Evolutionary conservation across 2,329 filamentous ascomycete genomes (phyloP).

Genomic region (Diaporthe helianthi): DNA sequence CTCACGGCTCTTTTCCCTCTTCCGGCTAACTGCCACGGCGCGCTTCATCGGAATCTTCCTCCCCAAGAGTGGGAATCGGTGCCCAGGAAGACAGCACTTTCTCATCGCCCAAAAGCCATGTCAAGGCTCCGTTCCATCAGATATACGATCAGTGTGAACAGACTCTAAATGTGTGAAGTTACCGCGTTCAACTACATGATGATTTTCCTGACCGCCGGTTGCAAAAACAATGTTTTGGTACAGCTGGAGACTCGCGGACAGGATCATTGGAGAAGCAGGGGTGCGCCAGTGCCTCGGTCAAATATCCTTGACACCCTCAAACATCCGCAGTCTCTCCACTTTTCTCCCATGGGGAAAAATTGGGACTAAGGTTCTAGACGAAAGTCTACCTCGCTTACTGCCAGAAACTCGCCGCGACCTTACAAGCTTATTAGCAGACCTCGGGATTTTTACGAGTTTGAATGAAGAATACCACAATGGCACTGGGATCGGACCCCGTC

Average conservation of each 20-base stretch:
- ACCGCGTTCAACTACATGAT: background rate
- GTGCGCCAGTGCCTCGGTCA: background rate
- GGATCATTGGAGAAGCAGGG: background rate
- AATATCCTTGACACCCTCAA: conserved; percentile 7
- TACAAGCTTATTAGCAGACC: no score
- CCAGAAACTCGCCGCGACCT: background rate
- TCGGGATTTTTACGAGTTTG: background rate
- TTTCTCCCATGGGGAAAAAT: conserved; percentile 25
- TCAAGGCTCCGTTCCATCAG: background rate
- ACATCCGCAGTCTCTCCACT: conserved; percentile 13
- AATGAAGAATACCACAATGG: background rate
- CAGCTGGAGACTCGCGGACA: background rate
- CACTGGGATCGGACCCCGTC: background rate
- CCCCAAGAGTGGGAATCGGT: background rate
- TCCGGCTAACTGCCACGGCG: conserved; percentile 3
- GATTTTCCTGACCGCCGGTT: background rate
- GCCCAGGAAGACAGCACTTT: background rate
- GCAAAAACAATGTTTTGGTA: background rate
- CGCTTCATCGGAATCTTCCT: conserved; percentile 1
- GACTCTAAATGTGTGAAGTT: no score
- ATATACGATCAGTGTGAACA: background rate
- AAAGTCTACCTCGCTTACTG: background rate
- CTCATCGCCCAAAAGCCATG: background rate
- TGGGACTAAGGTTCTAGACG: conserved; percentile 19
- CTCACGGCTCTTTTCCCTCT: conserved; percentile 10